phyloP scores from a whole-genome alignment of 2,329 filamentous ascomycete genomes.

The Pseudopithomyces chartarum region DNA sequence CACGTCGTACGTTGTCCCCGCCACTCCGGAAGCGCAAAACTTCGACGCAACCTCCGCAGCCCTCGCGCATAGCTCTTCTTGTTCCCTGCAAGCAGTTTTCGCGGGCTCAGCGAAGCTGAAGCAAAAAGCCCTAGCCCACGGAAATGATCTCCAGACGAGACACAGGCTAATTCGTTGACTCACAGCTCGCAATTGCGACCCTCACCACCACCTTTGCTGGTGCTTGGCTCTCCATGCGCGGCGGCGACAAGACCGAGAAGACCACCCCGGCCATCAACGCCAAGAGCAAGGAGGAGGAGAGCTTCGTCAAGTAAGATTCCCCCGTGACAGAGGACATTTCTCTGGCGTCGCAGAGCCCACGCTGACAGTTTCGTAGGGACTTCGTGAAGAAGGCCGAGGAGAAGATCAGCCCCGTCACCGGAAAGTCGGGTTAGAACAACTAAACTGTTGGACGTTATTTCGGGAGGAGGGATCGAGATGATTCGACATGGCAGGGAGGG shows the following conservation, averaged over 20 bases:
- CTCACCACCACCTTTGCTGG: constrained; percentile 39
- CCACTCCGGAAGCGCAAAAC: constrained; percentile 3
- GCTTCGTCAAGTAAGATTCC: constrained; percentile 67
- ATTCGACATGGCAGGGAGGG: background rate
- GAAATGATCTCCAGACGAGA: too few species aligned
- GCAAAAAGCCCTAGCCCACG: too few species aligned
- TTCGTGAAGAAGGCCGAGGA: constrained; percentile 46
- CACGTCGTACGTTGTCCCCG: constrained; percentile 53
- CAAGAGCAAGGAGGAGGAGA: constrained; percentile 69
- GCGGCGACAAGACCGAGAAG: constrained; percentile 48
- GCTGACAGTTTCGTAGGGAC: constrained; percentile 32
- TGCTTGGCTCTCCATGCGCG: constrained; percentile 42
- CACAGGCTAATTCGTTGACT: constrained; percentile 10
- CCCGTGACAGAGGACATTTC: background rate
- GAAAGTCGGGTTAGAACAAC: constrained; percentile 13
- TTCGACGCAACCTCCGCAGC: background rate
- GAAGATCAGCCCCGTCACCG: constrained; percentile 10
- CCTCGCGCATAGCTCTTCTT: background rate
- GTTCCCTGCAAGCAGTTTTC: too few species aligned
- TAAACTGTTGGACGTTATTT: background rate
- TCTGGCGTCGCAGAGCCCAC: background rate
- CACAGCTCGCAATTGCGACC: constrained; percentile 65
- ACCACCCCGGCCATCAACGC: constrained; percentile 65
- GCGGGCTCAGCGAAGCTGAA: too few species aligned
- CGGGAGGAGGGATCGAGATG: background rate